Conservation (phyloP, 768 basidiomycete genomes). For the Hydnum rufescens region DNA sequence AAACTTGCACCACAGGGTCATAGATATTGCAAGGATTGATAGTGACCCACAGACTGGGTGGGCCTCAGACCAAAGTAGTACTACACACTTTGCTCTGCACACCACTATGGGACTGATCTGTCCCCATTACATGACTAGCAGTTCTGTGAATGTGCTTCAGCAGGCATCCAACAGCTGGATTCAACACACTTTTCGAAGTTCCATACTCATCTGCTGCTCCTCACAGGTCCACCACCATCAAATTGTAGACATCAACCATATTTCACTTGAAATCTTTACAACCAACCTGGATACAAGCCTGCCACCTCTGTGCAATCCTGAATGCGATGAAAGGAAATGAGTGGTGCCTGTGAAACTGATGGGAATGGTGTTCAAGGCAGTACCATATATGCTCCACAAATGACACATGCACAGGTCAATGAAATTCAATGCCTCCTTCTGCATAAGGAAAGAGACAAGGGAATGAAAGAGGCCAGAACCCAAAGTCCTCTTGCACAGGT, state of each 20-base stretch:
- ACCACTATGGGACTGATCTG: not conserved
- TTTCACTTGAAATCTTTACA: slow-evolving; percentile 13
- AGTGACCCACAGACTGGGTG: slow-evolving; percentile 25
- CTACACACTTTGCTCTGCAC: not conserved
- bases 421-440: not conserved
- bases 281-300: slow-evolving; percentile 17
- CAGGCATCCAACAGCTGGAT: not conserved
- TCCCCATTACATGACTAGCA: not conserved
- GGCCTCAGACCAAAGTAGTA: slow-evolving; percentile 15
- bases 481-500: no score
- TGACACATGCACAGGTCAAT: not conserved
- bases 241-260: not conserved
- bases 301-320: not conserved
- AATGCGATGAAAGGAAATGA: slow-evolving; percentile 1
- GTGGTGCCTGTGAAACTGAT: not conserved
- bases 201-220: not conserved
- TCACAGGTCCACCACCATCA: not conserved
- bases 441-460: not conserved
- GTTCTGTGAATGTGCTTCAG: not conserved
- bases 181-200: not conserved
- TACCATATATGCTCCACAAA: not conserved
- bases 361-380: not conserved
- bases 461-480: not conserved
- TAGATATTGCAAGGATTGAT: slow-evolving; percentile 24
- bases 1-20: slow-evolving; percentile 26